Base-by-base conservation (phyloP, 2,329 filamentous ascomycete genomes). In the Rhinocladiella similis region DNA sequence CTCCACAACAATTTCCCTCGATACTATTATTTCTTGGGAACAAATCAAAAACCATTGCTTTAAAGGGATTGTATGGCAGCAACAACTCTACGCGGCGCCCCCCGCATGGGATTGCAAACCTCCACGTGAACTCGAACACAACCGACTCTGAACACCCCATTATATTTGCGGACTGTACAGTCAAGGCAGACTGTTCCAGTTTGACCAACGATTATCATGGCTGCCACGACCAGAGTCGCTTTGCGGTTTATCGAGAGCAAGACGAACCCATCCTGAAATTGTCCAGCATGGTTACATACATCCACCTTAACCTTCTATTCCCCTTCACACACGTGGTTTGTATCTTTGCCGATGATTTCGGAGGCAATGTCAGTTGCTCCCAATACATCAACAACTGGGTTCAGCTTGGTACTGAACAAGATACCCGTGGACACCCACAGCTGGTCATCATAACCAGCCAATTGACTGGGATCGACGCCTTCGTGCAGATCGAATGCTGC, bases 11-110 rank as follows among this genome's bases (percentile, higher is more conserved):
- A 20, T 47, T 22, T 9, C 49, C 49, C 38, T 52, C 49, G 14
- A 20, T 61, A 9, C 29, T 61, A 3, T 60, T 63, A 46, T 61
- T 60, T 35, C 16, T 63, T 1, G 47, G 57, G 7, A 16, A 27
- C 18, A 46, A 54, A 29, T 39, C 39, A 7, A 63, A 61, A 45
- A 33, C 57, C 42, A 29, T 36, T 18, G 53, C 58, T 16, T 33
- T 61, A n/a, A 49, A 39, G 38, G 41, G 47, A 20, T n/a, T 60
- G 12, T 62, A 59, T 42, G 29, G 25, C 14, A 22, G 48, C 27
- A 62, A 62, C 33, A 62, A 62, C 41, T n/a, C 56, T 14, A 39
- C 29, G 13, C 19, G 50, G 53, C 38, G 33, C 18, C 9, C 38
- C 12, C 18, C 22, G 1, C 38, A 53, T 25, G 57, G 54, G 12